Evolutionary conservation across 768 basidiomycete species (phyloP), one percentile per base, ranked within the genome.

Genomic region (Tephrocybe rancida): DNA sequence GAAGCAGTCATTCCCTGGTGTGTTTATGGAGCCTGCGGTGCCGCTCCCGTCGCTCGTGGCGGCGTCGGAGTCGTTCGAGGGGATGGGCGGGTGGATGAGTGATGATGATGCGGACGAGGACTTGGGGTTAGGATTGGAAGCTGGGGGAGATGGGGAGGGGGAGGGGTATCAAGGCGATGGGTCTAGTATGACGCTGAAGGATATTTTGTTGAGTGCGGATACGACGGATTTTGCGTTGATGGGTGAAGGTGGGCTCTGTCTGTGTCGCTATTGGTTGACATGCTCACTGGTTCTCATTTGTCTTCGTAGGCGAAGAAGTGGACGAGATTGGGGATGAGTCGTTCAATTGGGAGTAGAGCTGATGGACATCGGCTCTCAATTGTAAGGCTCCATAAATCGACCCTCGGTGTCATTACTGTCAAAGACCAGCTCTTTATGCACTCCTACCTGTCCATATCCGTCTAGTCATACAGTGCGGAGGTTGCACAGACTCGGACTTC

Each of bases 101-200:
- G 10, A 21, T 39, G 34, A 44, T 25, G 52, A 56, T 11, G 48
- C 11, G 14, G 54, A 50, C 16, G 52, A 26, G 27, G n/a, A 14
- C 11, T 13, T 16, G 4, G 16, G 14, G 5, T 7, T 30, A 6
- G 29, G 29, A 37, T 50, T 24, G 21, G 44, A 22, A 14, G 43
- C 42, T 34, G 27, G 25, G n/a, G 54, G 45, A 3, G 45, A 18
- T n/a, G 47, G 29, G 14, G 45, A 54, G 13, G 54, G 54, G 3
- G 61, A 56, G 16, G 70, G 62, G 9, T 54, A 60, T 42, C 50
- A 29, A 14, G 66, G 70, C 30, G 80, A 79, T 53, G 73, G 62
- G 13, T 69, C 67, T 5, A 82, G 80, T 58, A 73, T 80, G 73
- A 80, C 77, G 19, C 66, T 82, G 26, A 73, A 73, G 10, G 79